Evolutionary conservation across 441 rosid species (phyloP), one percentile per base, ranked within the genome.

Genomic region (Brassica hybrid): DNA sequence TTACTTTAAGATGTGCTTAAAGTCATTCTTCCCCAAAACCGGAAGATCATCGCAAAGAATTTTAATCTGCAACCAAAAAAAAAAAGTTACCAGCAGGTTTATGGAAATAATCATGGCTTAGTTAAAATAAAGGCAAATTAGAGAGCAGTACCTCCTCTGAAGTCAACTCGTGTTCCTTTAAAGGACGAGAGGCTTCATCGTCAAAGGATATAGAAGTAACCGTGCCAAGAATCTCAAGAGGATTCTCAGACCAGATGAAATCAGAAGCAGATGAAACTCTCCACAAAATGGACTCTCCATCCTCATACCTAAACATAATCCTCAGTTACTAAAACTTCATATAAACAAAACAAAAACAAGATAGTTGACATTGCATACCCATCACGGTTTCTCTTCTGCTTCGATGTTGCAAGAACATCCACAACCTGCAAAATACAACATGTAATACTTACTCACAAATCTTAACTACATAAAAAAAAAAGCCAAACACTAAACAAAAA

Each of bases 21-120:
- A 95, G 81, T 95, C 97, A 82, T 91, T 93, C 90, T 93, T 93
- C 69, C 96, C 96, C 81, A 93, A 77, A 72, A 95, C 98, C 75
- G 88, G 85, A 79, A 95, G 87, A 88, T 95, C 98, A 62, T 90
- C 97, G 76, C 99, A 95, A 36, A 93, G 91, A 67, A 82, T 76
- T 85, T 90, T 93, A 43, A 93, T 84, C 99, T 95, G 82, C 57
- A 7, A 1, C 54, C 64, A 71, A 21, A 19, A 58, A 79, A 48
- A 57, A 80, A 50, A 50, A n/a, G 43, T 30, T 30, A 30, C 34
- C 34, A 34, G 41, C 41, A 34, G 41, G 41, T 34, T 34, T 34
- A 34, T 7, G 41, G 9, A 7, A 34, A 7, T 1, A 7, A 7
- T 1, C 48, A 13, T 57, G 0, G 6, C 16, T 23, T 27, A 58